Base-by-base conservation (phyloP, 2,329 filamentous ascomycete species). In the Cladosporium austrohemisphaericum region DNA sequence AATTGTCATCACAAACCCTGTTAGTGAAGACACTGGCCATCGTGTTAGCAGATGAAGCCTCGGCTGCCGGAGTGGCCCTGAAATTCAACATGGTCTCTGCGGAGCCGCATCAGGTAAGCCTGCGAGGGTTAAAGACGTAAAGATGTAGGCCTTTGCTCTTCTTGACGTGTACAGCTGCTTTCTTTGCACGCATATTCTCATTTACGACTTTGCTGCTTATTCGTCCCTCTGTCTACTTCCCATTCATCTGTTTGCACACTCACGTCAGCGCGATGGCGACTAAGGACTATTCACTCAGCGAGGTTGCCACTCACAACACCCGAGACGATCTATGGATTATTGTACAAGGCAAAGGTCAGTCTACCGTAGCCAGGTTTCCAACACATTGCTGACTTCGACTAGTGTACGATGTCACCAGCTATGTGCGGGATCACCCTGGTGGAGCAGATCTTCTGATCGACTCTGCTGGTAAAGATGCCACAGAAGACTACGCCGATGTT, bases 301-400 rank as follows among this genome's bases (percentile, higher is more conserved):
- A 97, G 73, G 78, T 97, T 25, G 87, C 88, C 54, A 92, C 95
- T 80, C 92, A 97, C 78, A 96, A 96, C 80, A 93, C 81, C 69
- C 95, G 95, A 77, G 88, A 89, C 14, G 88, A 95, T 67, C 77
- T 96, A 14, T 97, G 92, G 92, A 93, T 97, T 50, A 89, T 89
- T 2, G 91, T 97, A 65, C 96, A 96, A 83, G 92, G 91, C 32
- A 71, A 81, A 48, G 56, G 57, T 56, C 38, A 36, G 19, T 25
- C 14, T n/a, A 5, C 18, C 23, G 19, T 33, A 20, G 7, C 9
- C 9, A 25, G 3, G 11, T 7, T 10, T 8, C 11, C 14, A n/a
- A 32, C 22, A 13, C 8, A 2, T n/a, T 11, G 19, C 44, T 37
- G 11, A 48, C n/a, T 9, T 11, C 10, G 13, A 33, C 7, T 18